These are phyloP conservation scores for Pyrenophora graminea DNA, from an alignment of 2,329 filamentous ascomycete genomes.

Conservation along the genomic window DNA sequence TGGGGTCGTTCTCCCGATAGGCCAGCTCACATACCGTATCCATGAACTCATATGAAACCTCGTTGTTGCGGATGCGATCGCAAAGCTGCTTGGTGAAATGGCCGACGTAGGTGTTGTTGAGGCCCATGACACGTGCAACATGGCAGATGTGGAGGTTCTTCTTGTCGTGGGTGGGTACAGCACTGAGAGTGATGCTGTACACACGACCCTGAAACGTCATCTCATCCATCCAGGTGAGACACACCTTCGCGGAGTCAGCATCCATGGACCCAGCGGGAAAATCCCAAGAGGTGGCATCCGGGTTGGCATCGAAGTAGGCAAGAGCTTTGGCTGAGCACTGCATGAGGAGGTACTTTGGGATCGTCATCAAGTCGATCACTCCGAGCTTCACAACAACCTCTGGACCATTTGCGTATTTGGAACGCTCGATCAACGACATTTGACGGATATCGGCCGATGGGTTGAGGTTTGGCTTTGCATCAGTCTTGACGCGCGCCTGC, in stretches of 20 bases:
- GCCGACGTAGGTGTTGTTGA: conserved; percentile 36
- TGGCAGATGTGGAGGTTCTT: conserved; percentile 33
- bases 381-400: conserved; percentile 27
- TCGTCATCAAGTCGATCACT: conserved; percentile 8
- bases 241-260: conserved; percentile 14
- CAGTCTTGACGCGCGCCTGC: conserved; percentile 6
- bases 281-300: conserved; percentile 15
- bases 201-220: conserved; percentile 27
- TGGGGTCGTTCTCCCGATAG: conserved; percentile 28
- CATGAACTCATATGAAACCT: conserved; percentile 20
- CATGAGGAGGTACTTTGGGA: conserved; percentile 36
- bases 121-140: conserved; percentile 29
- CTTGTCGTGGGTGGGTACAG: conserved; percentile 16
- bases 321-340: conserved; percentile 30
- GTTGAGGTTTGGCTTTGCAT: conserved; percentile 16
- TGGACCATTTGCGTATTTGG: conserved; percentile 26
- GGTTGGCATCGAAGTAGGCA: conserved; percentile 25
- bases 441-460: conserved; percentile 24
- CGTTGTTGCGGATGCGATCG: conserved; percentile 29
- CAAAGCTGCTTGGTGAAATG: conserved; percentile 40
- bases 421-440: conserved; percentile 26
- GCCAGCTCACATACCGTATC: conserved; percentile 21
- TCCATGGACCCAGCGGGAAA: conserved; percentile 26
- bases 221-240: conserved; percentile 33
- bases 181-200: conserved; percentile 30